Percentiles rank a stretch among this genome's conserved stretches.
Evolutionary conservation across 2,329 filamentous ascomycete species (phyloP).

Genomic region (Mycosphaerella sp.): DNA sequence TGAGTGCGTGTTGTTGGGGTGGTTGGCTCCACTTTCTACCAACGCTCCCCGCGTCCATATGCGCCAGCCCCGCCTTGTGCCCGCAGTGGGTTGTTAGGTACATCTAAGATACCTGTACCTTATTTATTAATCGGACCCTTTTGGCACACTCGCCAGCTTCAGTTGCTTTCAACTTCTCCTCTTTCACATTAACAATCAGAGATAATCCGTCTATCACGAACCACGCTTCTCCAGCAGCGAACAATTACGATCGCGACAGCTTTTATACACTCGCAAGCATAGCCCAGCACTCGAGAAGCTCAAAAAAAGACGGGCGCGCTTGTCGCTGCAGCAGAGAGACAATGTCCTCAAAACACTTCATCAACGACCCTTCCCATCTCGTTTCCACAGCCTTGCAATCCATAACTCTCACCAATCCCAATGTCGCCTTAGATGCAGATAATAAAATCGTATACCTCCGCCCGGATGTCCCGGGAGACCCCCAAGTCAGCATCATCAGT

Average conservation of each 20-base stretch:
- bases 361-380: conserved; percentile 73
- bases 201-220: too few species aligned
- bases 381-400: conserved; percentile 70
- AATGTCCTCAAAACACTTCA: conserved; percentile 65
- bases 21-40: neutral
- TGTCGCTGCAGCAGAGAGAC: neutral
- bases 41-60: conserved; percentile 4
- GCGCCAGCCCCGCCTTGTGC: neutral
- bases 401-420: conserved; percentile 77
- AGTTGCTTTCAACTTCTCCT: neutral
- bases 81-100: neutral
- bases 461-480: conserved; percentile 43
- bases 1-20: too few species aligned
- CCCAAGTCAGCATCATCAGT: conserved; percentile 72
- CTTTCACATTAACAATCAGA: neutral
- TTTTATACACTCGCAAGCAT: neutral
- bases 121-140: neutral
- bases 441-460: conserved; percentile 82
- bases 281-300: too few species aligned
- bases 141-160: neutral
- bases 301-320: too few species aligned
- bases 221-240: neutral
- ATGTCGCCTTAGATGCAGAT: conserved; percentile 65
- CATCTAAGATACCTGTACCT: too few species aligned
- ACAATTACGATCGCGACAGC: neutral